Conservation (phyloP, 78 protist genomes). For the Cavenderia fasciculata region DNA sequence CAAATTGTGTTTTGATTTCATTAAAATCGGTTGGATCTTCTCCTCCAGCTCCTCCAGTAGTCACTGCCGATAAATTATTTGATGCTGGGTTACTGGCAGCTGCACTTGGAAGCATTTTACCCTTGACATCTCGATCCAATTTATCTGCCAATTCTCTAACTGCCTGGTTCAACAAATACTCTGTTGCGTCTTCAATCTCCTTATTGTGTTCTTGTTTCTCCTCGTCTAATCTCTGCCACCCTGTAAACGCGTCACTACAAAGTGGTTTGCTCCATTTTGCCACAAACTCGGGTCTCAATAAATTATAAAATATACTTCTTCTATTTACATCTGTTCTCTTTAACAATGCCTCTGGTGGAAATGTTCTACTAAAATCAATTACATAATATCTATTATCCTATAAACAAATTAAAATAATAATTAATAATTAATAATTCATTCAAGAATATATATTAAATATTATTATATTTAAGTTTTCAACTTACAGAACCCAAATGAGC, state of each 20-base stretch:
- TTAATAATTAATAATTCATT: too few relatives aligned
- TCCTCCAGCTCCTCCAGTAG: neutral
- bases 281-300: conserved; percentile 80
- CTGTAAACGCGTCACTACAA: conserved; percentile 78
- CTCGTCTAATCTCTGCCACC: conserved; percentile 65
- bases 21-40: conserved; percentile 58
- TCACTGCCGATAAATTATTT: neutral
- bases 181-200: conserved; percentile 64
- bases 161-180: neutral
- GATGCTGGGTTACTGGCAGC: neutral
- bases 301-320: conserved; percentile 72
- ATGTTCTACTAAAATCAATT: conserved; percentile 83
- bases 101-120: neutral
- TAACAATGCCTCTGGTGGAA: conserved; percentile 80
- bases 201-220: conserved; percentile 29
- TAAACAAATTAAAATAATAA: neutral
- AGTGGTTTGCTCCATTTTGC: conserved; percentile 54
- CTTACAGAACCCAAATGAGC: conserved; percentile 57
- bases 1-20: conserved; percentile 50
- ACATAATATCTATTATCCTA: conserved; percentile 70
- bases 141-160: conserved; percentile 9
- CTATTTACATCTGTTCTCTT: conserved; percentile 32
- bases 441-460: neutral
- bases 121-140: conserved; percentile 40
- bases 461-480: neutral